Base-by-base conservation (phyloP, 2,329 filamentous ascomycete species). In the Penicillium vulpinum region DNA sequence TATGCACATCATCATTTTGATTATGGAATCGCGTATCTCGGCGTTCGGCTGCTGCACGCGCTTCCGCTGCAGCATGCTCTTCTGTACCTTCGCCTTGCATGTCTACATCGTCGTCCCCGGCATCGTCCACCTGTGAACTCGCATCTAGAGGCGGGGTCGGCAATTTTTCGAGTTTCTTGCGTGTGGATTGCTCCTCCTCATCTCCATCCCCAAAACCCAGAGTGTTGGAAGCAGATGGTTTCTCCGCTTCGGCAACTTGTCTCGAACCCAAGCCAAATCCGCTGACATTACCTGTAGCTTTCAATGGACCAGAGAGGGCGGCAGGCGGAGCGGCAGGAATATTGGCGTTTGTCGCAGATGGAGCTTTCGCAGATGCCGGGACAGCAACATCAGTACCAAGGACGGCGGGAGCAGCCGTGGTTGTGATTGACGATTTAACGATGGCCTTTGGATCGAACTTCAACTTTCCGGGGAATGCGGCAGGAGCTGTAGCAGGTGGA, bases 361-460 rank as follows among this genome's bases (percentile, higher is more conserved):
- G 72, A 65, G 76, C 65, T 72, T 81, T 81, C 66, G 73, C 70
- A 62, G 76, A 67, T 53, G 75, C 72, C 57, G 81, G 80, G 48
- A 83, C 74, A 51, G 79, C 74, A 61, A 85, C 73, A 72, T 85
- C 83, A 53, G 76, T 80, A 55, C 83, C 84, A 56, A 87, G 75
- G 40, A 83, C 70, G 68, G 84, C 77, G 52, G 82, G 75, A 41
- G 83, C 78, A 49, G 81, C 81, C 31, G 85, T 18, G 10, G 44
- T 79, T 40, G 83, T 78, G 31, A 84, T 81, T 40, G 86, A 83
- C 21, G 88, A 83, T 74, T 93, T 95, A 39, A 85, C 88, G 64
- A 94, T 92, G 21, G 86, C 88, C 74, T 96, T 96, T 5, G 90
- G 89, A 66, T 95, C 89, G 67, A 94, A 93, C 73, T 94, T 95